Evolutionary conservation across 1,284 basidiomycete genomes (phyloP), one percentile per base, ranked within the genome.

Genomic region (Albatrellus sp.): DNA sequence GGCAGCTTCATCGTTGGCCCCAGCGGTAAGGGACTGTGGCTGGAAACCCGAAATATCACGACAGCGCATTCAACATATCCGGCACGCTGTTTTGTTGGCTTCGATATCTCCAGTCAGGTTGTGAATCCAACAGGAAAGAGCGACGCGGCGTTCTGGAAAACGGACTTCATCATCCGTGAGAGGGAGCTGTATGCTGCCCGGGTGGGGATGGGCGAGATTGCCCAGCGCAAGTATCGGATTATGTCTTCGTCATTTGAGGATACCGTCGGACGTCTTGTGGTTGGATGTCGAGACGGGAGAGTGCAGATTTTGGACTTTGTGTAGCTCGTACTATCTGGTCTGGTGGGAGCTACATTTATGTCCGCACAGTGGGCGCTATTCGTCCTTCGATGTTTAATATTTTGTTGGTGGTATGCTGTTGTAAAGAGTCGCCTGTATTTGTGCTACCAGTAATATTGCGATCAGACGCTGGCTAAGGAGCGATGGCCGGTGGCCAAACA

Each of bases 11-110:
- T 49, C 12, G 52, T 58, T 6, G 56, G 61, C 14, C 51, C 52
- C 11, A 60, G 57, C 45, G 64, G 64, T 34, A 62, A 60, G 49
- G 64, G 64, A 10, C 55, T 61, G 47, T 65, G 61, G 58, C 53
- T 60, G 11, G 57, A 62, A 54, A 66, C 63, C 41, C 55, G 58
- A 42, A 63, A 61, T 45, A 40, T 63, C 37, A 55, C 55, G 13
- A 47, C 52, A 34, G 52, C 55, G 7, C 57, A 54, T 37, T 46
- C 48, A 19, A 51, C 49, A 6, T 59, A 59, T 40, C 59, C 60
- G 1, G 63, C 57, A 20, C 59, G 62, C 13, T 62, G 59, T 31
- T 50, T 65, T 32, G 52, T 62, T 3, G 62, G 62, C 12, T 63
- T 66, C 41, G 58, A 62, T 31, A 50, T 62, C 42, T 48, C 36